Base-by-base conservation (phyloP, 1,284 basidiomycete genomes). In the Sporisorium scitamineum region DNA sequence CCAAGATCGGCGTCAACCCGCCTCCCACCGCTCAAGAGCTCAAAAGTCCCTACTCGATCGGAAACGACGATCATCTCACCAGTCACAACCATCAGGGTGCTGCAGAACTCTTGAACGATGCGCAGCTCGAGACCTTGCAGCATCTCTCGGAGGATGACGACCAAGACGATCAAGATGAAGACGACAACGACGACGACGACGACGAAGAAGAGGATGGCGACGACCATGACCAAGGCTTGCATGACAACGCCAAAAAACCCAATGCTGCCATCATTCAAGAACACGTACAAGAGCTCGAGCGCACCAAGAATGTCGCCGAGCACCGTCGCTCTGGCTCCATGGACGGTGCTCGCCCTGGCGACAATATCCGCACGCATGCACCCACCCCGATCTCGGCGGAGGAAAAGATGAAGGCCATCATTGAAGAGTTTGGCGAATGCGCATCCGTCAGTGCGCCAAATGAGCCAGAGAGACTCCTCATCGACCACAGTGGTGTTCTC, bases 371-470 rank as follows among this genome's bases (percentile, higher is more conserved):
- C 26, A 60, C 62, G 18, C 32, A 37, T 13, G 60, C 64, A 7
- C 56, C 57, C 5, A 31, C 67, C 27, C 47, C 66, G 1, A 20
- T 80, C 34, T 70, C 62, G 3, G 24, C 61, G 18, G 65, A 77
- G 10, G 63, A 76, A 41, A 77, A 76, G 68, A 67, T 81, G 47
- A 56, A 76, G 54, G 72, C 74, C 39, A 55, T 83, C 48, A 55
- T 71, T 48, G 63, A 74, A 27, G 79, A 83, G 54, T 83, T 83
- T 13, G 82, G 80, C 59, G 56, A 66, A 11, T 78, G 70, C 44
- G 22, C 67, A n/a, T 70, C 68, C 4, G 37, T 62, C 13, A 45
- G 56, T 5, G 44, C 53, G 31, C 61, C 70, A 29, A 69, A 72
- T 22, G 66, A 67, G 39, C 60, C 69, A n/a, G 80, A 83, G 42